phyloP scores from a whole-genome alignment of 2,329 filamentous ascomycete species.

The Talaromyces pinophilus region DNA sequence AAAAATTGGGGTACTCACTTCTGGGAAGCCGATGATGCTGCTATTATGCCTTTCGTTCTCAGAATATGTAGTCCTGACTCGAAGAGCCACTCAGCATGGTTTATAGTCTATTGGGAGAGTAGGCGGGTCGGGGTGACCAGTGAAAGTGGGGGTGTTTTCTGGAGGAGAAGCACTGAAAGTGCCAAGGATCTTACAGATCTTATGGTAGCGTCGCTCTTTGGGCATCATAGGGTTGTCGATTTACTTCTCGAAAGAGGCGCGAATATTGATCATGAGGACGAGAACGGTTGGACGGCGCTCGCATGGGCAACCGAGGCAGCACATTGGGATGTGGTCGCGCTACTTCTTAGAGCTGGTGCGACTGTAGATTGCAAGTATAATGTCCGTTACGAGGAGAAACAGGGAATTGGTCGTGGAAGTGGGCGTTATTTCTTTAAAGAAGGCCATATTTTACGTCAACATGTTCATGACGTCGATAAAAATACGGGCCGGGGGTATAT shows the following conservation, averaged over 20 bases:
- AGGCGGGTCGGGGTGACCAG: too few relatives aligned
- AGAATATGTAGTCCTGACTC: neutral
- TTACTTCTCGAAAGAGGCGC: neutral
- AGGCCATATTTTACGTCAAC: too few relatives aligned
- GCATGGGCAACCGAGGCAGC: neutral
- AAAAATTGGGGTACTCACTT: slow-evolving; percentile 7
- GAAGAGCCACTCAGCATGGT: neutral
- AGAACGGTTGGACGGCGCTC: neutral
- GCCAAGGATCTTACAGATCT: neutral
- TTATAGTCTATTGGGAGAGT: neutral
- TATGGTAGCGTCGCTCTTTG: neutral
- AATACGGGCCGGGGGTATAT: too few relatives aligned
- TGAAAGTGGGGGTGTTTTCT: too few relatives aligned
- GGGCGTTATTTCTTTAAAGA: too few relatives aligned
- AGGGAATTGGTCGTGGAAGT: too few relatives aligned
- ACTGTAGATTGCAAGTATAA: neutral
- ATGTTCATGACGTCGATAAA: too few relatives aligned
- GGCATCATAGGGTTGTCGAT: neutral
- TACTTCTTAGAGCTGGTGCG: neutral
- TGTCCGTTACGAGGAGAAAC: neutral
- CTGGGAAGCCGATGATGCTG: neutral
- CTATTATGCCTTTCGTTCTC: neutral
- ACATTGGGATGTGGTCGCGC: neutral
- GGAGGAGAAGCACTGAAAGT: too few relatives aligned
- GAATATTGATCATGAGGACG: neutral